These are phyloP conservation scores for Boletus subcaerulescens DNA, from an alignment of 768 basidiomycete species.

Conservation along the genomic window DNA sequence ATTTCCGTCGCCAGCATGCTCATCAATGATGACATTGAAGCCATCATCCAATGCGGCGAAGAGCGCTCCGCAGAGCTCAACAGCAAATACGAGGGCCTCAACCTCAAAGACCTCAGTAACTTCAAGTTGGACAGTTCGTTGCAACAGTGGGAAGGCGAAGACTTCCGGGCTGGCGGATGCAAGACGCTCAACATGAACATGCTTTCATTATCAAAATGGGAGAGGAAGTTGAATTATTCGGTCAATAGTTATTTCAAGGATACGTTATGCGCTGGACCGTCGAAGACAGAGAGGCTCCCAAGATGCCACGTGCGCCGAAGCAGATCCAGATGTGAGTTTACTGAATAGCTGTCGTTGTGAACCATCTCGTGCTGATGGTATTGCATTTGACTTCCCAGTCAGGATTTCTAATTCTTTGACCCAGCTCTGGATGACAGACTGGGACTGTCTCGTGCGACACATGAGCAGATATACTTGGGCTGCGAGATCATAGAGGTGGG, in stretches of 20 bases:
- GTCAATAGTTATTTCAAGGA: constrained; percentile 96
- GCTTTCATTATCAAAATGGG: constrained; percentile 86
- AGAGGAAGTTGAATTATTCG: constrained; percentile 87
- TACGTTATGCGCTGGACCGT: constrained; percentile 73
- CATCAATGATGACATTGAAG: constrained; percentile 91
- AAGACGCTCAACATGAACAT: constrained; percentile 73
- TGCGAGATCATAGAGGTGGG: constrained; percentile 87
- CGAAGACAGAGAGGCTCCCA: constrained; percentile 83
- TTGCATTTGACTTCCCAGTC: constrained; percentile 41
- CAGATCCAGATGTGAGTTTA: constrained; percentile 72
- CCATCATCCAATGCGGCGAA: constrained; percentile 87
- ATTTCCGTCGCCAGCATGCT: constrained; percentile 45
- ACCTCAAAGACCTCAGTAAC: constrained; percentile 92
- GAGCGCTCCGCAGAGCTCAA: constrained; percentile 85
- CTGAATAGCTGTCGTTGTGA: not conserved
- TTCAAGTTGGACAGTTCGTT: constrained; percentile 93
- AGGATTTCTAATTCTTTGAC: constrained; percentile 98
- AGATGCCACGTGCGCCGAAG: constrained; percentile 82
- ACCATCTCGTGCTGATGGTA: not conserved
- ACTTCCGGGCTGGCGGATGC: constrained; percentile 77
- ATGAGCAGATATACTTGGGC: constrained; percentile 80
- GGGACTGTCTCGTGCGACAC: constrained; percentile 72
- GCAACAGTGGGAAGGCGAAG: constrained; percentile 95
- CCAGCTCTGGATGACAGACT: constrained; percentile 67
- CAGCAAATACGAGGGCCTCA: too few species aligned